Evolutionary conservation across 768 basidiomycete species (phyloP), one percentile per base, ranked within the genome.

Genomic region (Naganishia onofrii): DNA sequence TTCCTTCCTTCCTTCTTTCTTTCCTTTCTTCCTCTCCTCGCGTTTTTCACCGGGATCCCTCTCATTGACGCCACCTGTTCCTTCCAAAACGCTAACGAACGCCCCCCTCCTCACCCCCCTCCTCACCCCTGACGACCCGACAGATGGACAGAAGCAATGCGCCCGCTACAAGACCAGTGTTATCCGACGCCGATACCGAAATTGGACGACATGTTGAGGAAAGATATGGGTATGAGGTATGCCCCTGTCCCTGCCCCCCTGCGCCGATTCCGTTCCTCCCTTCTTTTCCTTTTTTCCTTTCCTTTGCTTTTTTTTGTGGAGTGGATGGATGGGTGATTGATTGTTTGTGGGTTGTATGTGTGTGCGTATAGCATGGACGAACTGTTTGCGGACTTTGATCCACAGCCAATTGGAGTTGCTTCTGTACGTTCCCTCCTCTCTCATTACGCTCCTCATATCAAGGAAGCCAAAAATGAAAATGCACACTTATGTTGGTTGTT

Each of bases 371-470:
- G 87, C 0, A 85, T 96, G 44, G 83, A 84, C 1, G 89, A 90
- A 23, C 80, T 93, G 36, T 97, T 98, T 76, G 86, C 87, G 15
- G 87, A 92, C 70, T 95, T 98, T 77, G 88, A 96, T 74, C 87
- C 88, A 5, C 83, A 84, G 21, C 96, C 96, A 8, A 91, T 98
- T 54, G 96, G 96, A 2, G 93, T 97, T 19, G 96, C 96, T 15
- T 95, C 92, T 75, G 82, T 97, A 42, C 36, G 71, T 32, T 23
- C 34, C 19, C 15, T 15, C n/a, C n/a, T n/a, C n/a, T n/a, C n/a
- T n/a, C n/a, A n/a, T n/a, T n/a, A n/a, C n/a, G n/a, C n/a, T n/a
- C n/a, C n/a, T n/a, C n/a, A n/a, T n/a, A n/a, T n/a, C n/a, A n/a
- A n/a, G n/a, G n/a, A n/a, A n/a, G n/a, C n/a, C n/a, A n/a, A n/a